Conservation (phyloP, 768 basidiomycete genomes). For the Gymnopilus dilepis region DNA sequence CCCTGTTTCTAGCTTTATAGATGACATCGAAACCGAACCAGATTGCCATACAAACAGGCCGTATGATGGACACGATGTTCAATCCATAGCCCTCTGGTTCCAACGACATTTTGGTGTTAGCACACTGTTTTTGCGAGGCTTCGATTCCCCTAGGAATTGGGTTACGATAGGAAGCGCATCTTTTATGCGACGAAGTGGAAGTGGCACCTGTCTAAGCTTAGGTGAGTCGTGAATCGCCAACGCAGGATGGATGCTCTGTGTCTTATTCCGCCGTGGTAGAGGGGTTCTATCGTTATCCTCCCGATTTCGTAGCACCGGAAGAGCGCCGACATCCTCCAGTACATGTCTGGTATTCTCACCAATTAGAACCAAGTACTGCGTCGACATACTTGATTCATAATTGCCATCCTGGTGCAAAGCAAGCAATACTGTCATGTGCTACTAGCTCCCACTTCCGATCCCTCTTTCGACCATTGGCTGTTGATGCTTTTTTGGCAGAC, state of each 20-base stretch:
- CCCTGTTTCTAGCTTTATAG: no score
- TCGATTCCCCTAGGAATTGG: neutral
- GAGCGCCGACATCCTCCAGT: neutral
- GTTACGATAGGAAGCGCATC: neutral
- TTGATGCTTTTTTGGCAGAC: constrained; percentile 4
- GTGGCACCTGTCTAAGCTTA: neutral
- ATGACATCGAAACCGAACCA: no score
- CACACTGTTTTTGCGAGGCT: neutral
- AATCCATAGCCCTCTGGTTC: neutral
- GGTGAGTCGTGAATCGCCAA: neutral
- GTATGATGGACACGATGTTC: neutral
- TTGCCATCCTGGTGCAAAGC: neutral
- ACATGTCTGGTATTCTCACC: constrained; percentile 11
- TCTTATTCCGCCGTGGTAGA: neutral
- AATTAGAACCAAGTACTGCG: neutral
- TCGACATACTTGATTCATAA: constrained; percentile 9
- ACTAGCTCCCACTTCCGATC: neutral
- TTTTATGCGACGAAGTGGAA: neutral
- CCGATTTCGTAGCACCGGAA: neutral
- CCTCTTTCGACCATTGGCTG: constrained; percentile 3
- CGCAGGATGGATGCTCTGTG: neutral
- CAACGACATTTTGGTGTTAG: neutral
- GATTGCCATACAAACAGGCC: no score
- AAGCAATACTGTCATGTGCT: neutral
- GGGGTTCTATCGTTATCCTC: constrained; percentile 6